Conservation (phyloP, 371 early-diverging fungal genomes). For the Lichtheimia hyalospora region DNA sequence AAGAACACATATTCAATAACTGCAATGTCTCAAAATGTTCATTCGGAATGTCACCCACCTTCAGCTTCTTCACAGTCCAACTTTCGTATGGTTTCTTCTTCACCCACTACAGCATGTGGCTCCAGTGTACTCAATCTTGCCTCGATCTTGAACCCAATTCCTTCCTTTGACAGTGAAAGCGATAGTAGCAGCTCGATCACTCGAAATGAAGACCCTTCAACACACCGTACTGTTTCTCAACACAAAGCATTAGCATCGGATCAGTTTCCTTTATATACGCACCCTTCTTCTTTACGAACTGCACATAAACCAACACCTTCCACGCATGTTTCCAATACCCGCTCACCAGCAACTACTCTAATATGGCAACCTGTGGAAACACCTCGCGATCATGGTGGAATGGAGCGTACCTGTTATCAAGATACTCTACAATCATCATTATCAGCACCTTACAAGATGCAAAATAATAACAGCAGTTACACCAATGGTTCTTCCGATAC, state of each 20-base stretch:
- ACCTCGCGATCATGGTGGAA: conserved; percentile 6
- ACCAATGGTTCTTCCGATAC: conserved; percentile 1
- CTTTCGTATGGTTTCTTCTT: background rate
- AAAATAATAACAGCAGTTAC: conserved; percentile 1
- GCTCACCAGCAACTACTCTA: background rate
- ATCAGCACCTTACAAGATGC: background rate
- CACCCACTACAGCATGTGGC: background rate
- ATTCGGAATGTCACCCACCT: background rate
- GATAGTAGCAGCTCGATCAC: background rate
- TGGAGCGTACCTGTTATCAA: background rate
- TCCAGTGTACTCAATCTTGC: conserved; percentile 5
- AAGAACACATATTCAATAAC: background rate
- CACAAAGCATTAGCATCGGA: too few species aligned
- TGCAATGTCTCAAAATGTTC: too few species aligned
- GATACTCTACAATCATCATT: background rate
- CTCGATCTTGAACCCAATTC: conserved; percentile 9
- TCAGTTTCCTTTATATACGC: background rate
- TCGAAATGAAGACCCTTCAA: background rate
- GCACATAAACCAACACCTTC: background rate
- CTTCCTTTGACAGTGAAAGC: conserved; percentile 1
- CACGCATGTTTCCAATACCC: background rate
- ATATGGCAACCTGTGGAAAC: conserved; percentile 15
- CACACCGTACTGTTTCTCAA: background rate
- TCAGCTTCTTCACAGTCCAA: background rate
- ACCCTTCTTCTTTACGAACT: background rate